Conservation (phyloP, 2,329 filamentous ascomycete genomes). For the Ilyonectria mors-panacis region DNA sequence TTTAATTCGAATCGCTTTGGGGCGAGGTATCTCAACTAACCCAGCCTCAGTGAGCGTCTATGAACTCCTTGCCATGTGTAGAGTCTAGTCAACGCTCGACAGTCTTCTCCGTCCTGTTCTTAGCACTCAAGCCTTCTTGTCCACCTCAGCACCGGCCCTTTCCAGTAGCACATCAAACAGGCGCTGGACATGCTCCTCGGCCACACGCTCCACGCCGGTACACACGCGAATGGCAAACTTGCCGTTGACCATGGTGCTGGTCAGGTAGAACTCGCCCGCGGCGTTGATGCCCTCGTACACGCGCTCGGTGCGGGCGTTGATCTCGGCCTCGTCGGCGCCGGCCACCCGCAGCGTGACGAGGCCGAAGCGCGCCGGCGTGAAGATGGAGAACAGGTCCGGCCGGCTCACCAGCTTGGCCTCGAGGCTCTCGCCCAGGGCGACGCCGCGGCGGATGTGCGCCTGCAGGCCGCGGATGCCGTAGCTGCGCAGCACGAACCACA, state of each 20-base stretch:
- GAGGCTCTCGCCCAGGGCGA: conserved; percentile 80
- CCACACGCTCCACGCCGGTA: conserved; percentile 76
- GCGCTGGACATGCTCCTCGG: conserved; percentile 80
- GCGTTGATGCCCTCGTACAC: conserved; percentile 84
- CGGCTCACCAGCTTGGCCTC: conserved; percentile 70
- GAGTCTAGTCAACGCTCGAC: not conserved
- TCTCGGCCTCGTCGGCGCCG: conserved; percentile 63
- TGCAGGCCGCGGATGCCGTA: conserved; percentile 86
- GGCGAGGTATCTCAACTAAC: not conserved
- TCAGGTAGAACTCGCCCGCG: conserved; percentile 85
- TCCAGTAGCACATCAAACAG: conserved; percentile 83
- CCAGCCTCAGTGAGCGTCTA: not conserved
- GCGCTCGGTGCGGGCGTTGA: conserved; percentile 78
- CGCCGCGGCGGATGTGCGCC: conserved; percentile 78
- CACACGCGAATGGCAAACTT: conserved; percentile 87
- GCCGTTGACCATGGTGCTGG: conserved; percentile 80
- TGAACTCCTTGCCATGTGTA: not conserved
- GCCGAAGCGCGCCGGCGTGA: conserved; percentile 82
- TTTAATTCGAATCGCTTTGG: not conserved
- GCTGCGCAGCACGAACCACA: conserved; percentile 92
- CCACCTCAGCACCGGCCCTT: conserved; percentile 64
- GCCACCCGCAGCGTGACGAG: conserved; percentile 81
- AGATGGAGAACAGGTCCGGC: conserved; percentile 80
- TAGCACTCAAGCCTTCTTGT: conserved; percentile 19
- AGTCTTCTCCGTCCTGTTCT: too few species aligned